Percentiles rank a stretch among this genome's conserved stretches.
Conservation (phyloP, 2,329 filamentous ascomycete genomes). For the Ceratocystis lukuohia region DNA sequence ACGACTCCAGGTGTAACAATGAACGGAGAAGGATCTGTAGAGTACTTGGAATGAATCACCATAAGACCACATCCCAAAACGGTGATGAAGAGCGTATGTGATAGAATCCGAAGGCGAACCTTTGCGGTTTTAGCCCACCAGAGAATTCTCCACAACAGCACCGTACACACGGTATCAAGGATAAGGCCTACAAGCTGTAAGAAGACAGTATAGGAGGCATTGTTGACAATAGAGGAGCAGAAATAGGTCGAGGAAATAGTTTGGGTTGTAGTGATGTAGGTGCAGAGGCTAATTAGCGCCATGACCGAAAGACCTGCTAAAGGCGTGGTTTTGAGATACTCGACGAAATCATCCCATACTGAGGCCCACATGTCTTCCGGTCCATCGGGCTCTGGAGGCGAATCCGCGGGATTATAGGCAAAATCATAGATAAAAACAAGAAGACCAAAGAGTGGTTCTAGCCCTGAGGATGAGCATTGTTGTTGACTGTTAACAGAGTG, state of each 20-base stretch:
- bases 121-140: conserved; percentile 38
- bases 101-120: conserved; percentile 34
- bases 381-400: conserved; percentile 23
- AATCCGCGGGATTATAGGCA: background rate
- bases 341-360: conserved; percentile 34
- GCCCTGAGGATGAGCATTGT: conserved; percentile 37
- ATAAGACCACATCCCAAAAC: conserved; percentile 10
- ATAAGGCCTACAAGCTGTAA: conserved; percentile 34
- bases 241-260: conserved; percentile 34
- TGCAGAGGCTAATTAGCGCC: conserved; percentile 31
- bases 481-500: conserved; percentile 34
- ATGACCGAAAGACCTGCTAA: conserved; percentile 20
- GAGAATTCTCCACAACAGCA: conserved; percentile 39
- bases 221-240: conserved; percentile 35
- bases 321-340: conserved; percentile 31
- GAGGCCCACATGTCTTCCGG: conserved; percentile 37
- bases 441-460: conserved; percentile 30
- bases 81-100: conserved; percentile 29
- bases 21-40: conserved; percentile 6
- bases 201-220: conserved; percentile 27
- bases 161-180: conserved; percentile 34
- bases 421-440: conserved; percentile 18
- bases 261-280: conserved; percentile 29
- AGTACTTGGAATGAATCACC: conserved; percentile 13
- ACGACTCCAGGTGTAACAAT: background rate